Base-by-base conservation (phyloP, 306 rosid genomes). In the Dryas octopetala region DNA sequence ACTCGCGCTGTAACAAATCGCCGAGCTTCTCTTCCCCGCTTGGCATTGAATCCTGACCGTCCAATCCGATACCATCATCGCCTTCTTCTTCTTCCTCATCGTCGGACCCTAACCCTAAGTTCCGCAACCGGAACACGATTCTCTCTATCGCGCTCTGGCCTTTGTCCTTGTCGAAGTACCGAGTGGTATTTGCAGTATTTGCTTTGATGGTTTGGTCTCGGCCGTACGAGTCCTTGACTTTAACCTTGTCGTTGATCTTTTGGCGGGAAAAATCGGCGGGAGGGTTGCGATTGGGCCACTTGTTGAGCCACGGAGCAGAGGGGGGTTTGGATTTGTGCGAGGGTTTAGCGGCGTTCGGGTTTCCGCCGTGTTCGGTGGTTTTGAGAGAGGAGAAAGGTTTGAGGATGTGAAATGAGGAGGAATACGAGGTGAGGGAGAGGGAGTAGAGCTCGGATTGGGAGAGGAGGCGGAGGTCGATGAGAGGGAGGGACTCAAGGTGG, bases 1-100 rank as follows among this genome's bases (percentile, higher is more conserved):
- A 95, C 70, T 95, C 96, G 23, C 97, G 85, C 62, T 63, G 87
- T 74, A 95, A 78, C 79, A 90, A 80, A 74, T 91, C 97, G 5
- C 97, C 91, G 10, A 95, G 80, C 51, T 81, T 90, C 84, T 95
- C 97, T 15, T 90, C 88, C 47, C 97, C 97, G n/a, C 83, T 87
- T 63, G 79, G 81, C 68, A 79, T 72, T 62, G 71, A 76, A 71
- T 70, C 82, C 58, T 38, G 44, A 47, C 76, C 71, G 8, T 82
- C 87, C 78, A 71, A 61, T 32, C 51, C 90, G 45, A 73, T 26
- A 13, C 16, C 83, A 5, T 47, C 84, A 7, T 49, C 84, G 12
- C 49, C 11, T 64, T 53, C 74, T 3, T 81, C 83, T 16, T 75
- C 86, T 1, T 80, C 80, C 67, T 88, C 93, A 2, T 82, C 90